Evolutionary conservation across 176 grass and related monocot species (phyloP).

Genomic region (Thinopyrum elongatum): DNA sequence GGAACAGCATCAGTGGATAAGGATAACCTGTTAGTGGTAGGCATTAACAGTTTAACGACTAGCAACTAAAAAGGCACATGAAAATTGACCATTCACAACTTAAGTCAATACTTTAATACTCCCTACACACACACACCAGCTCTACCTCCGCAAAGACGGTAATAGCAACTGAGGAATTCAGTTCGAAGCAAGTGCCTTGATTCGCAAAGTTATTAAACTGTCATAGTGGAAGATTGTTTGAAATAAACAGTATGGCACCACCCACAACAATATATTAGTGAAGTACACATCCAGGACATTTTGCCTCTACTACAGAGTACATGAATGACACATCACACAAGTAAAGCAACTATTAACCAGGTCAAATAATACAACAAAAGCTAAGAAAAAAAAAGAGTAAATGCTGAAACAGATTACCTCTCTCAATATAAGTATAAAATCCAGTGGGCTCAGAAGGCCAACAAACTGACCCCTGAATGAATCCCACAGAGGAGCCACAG

Average conservation of each 20-base stretch:
- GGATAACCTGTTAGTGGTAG: background rate
- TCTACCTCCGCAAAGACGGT: too few species aligned
- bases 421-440: slow-evolving; percentile 96
- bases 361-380: background rate
- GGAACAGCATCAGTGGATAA: background rate
- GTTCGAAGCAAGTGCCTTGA: background rate
- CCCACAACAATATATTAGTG: background rate
- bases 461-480: slow-evolving; percentile 81
- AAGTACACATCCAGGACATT: background rate
- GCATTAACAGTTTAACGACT: background rate
- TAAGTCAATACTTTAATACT: background rate
- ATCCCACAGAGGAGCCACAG: slow-evolving; percentile 98
- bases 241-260: slow-evolving; percentile 6
- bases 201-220: background rate
- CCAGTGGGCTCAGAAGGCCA: slow-evolving; percentile 80
- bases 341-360: background rate
- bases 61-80: background rate
- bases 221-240: background rate
- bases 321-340: slow-evolving; percentile 10
- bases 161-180: background rate
- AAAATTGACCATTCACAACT: background rate
- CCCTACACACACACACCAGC: background rate
- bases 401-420: slow-evolving; percentile 55
- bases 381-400: slow-evolving; percentile 8
- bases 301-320: background rate